Evolutionary conservation across 257 asterid species (phyloP), one percentile per base, ranked within the genome.

Genomic region (Solanum dulcamara): DNA sequence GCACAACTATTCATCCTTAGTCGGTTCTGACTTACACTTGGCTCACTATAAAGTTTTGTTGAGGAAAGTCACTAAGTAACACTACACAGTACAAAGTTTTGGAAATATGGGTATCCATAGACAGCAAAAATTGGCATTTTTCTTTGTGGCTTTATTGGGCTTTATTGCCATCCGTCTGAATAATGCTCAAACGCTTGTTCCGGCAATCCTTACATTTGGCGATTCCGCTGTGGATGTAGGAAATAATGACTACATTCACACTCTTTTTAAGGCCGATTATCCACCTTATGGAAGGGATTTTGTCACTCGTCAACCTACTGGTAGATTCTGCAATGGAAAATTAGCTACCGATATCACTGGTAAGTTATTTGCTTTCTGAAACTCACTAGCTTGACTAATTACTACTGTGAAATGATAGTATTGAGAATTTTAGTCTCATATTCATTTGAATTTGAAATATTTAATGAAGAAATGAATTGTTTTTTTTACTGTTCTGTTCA

Each of bases 251-350:
- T 91, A 93, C 70, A 75, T 93, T 2, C 83, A 44, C 0, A 95
- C 99, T 2, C 22, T 92, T 28, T 93, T 93, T 90, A 93, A 91
- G 85, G 97, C 98, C 4, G 87, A 97, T 81, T 92, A 94, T 74
- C 99, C 98, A 2, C 99, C 99, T 46, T 97, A 97, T 46, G 99
- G 98, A 1, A 86, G 97, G 37, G 98, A 93, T 66, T 97, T 95
- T 91, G 66, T 81, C 85, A 90, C 85, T 15, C 89, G 87, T 62
- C 67, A 90, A 75, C 87, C 99, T 60, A 95, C 98, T 0, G 99
- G 99, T 22, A 92, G 98, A 85, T 97, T 97, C 88, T 93, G 98
- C 80, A 91, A 97, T 87, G 99, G 99, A 10, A 94, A 92, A 80
- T 81, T 97, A 53, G 99, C 98, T 77, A 97, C 99, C 2, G 99